These are phyloP conservation scores for Yamadazyma takamatsuzukensis DNA, from an alignment of 805 yeast species.

Conservation along the genomic window DNA sequence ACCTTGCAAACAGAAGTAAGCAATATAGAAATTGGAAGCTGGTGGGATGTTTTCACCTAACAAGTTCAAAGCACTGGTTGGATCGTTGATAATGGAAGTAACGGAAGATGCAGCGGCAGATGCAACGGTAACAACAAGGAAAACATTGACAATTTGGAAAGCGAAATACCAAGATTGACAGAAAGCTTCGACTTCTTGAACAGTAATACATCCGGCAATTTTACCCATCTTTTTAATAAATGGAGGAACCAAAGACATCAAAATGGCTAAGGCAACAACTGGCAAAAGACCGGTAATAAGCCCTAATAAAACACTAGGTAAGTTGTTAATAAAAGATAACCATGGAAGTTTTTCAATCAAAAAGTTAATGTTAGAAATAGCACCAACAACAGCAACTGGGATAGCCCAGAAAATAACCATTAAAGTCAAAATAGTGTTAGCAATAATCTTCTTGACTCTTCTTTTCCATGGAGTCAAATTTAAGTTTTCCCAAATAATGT, in stretches of 20 bases:
- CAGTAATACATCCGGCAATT: constrained; percentile 66
- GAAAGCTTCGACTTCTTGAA: constrained; percentile 70
- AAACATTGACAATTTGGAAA: constrained; percentile 87
- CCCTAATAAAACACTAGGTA: constrained; percentile 57
- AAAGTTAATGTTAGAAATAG: constrained; percentile 63
- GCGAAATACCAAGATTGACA: constrained; percentile 88
- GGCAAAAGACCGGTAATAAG: constrained; percentile 67
- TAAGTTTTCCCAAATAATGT: constrained; percentile 79
- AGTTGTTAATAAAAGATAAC: constrained; percentile 51
- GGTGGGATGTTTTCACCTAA: constrained; percentile 79
- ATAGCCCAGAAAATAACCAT: constrained; percentile 67
- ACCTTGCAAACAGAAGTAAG: constrained; percentile 80
- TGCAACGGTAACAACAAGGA: constrained; percentile 76
- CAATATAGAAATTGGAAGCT: constrained; percentile 86
- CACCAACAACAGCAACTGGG: constrained; percentile 77
- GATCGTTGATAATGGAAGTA: constrained; percentile 61
- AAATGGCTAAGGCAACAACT: constrained; percentile 57
- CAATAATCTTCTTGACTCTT: constrained; percentile 51
- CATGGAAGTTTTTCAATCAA: constrained; percentile 51
- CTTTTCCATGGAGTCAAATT: constrained; percentile 56
- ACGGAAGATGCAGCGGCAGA: constrained; percentile 83
- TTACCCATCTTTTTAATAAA: constrained; percentile 68
- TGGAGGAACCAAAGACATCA: constrained; percentile 65
- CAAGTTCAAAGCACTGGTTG: constrained; percentile 67
- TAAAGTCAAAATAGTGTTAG: constrained; percentile 59